Base-by-base conservation (phyloP, 225 moss, liverwort and hornwort genomes). In the Asterella californica region DNA sequence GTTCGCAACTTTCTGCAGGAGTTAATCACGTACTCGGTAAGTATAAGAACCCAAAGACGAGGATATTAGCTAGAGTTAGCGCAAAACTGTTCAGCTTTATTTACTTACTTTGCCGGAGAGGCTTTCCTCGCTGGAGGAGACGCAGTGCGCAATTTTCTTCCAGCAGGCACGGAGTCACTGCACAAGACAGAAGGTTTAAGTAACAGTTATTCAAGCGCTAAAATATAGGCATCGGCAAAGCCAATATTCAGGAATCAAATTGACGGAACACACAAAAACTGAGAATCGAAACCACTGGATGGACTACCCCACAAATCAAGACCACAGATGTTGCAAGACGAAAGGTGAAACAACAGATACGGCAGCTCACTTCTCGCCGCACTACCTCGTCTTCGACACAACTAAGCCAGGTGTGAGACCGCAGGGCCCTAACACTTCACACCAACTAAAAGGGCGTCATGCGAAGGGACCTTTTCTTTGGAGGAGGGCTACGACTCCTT, bases 401-500 rank as follows among this genome's bases (percentile, higher is more conserved):
- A 33, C 36, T 36, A 18, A 75, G 25, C 38, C 54, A 69, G 46
- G 64, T 33, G 72, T 38, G 63, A 76, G 81, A 62, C 75, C 50
- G 36, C 50, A 76, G 36, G 57, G 64, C 55, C 46, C 62, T 65
- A 47, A 75, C 72, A 25, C 79, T 57, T 70, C 79, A 79, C 79
- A 79, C 79, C 79, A 79, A 70, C 79, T 59, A 70, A 69, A 79
- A 79, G 63, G 79, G 79, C 36, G 60, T 17, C 61, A 72, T 72
- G 61, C 46, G 48, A 74, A 74, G 70, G 74, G 74, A 93, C 93
- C 93, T 92, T 83, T 85, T 76, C 85, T 89, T 90, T 57, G 85
- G 89, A 78, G 90, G 94, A 79, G 95, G 97, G 81, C 93, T 92
- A 66, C 90, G 92, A 84, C 93, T 93, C 85, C 91, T 89, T 66